phyloP scores from a whole-genome alignment of 768 basidiomycete genomes.

The Candolleomyces efflorescens region DNA sequence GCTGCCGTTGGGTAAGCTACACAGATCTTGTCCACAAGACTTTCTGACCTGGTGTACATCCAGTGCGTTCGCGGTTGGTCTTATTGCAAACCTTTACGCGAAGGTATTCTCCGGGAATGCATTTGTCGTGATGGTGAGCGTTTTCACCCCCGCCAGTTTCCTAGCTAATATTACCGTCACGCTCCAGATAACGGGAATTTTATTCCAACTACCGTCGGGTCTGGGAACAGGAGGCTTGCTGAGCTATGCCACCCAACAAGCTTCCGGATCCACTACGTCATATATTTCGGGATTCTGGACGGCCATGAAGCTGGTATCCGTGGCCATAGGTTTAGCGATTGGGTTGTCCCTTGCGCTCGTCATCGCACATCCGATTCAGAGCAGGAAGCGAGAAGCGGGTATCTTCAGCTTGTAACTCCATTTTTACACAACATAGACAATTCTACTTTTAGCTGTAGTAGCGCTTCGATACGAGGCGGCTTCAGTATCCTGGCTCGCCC shows the following conservation, averaged over 20 bases:
- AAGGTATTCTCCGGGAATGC: slow-evolving; percentile 69
- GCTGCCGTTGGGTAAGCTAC: slow-evolving; percentile 62
- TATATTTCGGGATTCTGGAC: slow-evolving; percentile 73
- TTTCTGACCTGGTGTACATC: background rate
- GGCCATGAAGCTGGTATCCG: slow-evolving; percentile 71
- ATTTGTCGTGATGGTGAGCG: slow-evolving; percentile 75
- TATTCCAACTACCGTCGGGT: slow-evolving; percentile 84
- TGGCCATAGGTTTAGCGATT: slow-evolving; percentile 76
- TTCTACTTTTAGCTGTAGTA: background rate
- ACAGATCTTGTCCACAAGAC: background rate
- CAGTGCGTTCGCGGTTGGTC: slow-evolving; percentile 76
- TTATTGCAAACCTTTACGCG: slow-evolving; percentile 75
- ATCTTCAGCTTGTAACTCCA: slow-evolving; percentile 52
- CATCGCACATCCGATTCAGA: slow-evolving; percentile 60
- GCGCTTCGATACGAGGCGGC: no score
- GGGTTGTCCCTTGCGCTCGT: slow-evolving; percentile 70
- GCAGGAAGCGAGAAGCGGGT: slow-evolving; percentile 51
- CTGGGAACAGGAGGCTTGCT: slow-evolving; percentile 72
- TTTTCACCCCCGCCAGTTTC: background rate
- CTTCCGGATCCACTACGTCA: slow-evolving; percentile 46
- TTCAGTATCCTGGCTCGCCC: no score
- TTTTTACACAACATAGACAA: background rate
- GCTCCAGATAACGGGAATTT: slow-evolving; percentile 63
- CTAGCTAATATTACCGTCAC: background rate
- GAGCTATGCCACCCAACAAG: slow-evolving; percentile 56